A percentile compares a stretch with the other conserved stretches of the same genome.
phyloP scores from a whole-genome alignment of 495 filamentous ascomycete species.

The Penicillium maclennaniae region DNA sequence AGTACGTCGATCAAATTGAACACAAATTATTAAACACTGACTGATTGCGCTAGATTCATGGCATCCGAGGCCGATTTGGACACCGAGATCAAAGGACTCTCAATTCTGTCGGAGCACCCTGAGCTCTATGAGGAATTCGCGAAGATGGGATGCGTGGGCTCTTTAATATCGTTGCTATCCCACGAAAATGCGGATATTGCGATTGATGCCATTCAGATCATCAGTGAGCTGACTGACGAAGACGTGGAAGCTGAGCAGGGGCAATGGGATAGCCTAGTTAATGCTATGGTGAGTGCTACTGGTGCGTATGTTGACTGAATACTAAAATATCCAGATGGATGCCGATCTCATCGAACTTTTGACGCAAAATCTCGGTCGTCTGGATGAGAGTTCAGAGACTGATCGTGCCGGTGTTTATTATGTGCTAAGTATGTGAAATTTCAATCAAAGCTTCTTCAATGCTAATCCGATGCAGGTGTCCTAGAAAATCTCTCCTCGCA shows the following conservation, averaged over 20 bases:
- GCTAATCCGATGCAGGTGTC: conserved; percentile 45
- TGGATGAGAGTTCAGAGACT: conserved; percentile 75
- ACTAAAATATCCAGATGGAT: conserved; percentile 49
- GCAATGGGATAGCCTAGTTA: conserved; percentile 79
- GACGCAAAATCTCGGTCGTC: conserved; percentile 72
- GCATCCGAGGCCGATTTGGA: conserved; percentile 87
- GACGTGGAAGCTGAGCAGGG: conserved; percentile 80
- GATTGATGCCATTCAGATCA: conserved; percentile 84
- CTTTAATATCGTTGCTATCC: conserved; percentile 74
- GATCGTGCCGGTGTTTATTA: conserved; percentile 86
- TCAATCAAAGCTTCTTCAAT: background rate
- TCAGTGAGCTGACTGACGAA: conserved; percentile 90
- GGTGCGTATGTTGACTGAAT: background rate
- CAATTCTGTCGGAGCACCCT: conserved; percentile 82
- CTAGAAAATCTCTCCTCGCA: conserved; percentile 84
- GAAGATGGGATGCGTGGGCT: conserved; percentile 69
- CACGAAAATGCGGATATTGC: conserved; percentile 98
- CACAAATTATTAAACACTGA: conserved; percentile 6
- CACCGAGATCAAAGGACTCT: conserved; percentile 80
- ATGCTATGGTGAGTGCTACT: conserved; percentile 57
- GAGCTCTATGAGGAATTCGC: conserved; percentile 82
- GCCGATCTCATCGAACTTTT: conserved; percentile 81
- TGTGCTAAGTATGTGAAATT: conserved; percentile 53
- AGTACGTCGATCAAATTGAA: conserved; percentile 51
- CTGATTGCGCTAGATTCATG: conserved; percentile 56